Conservation (phyloP, 106 monocot genomes). For the Gastrodia elata region DNA sequence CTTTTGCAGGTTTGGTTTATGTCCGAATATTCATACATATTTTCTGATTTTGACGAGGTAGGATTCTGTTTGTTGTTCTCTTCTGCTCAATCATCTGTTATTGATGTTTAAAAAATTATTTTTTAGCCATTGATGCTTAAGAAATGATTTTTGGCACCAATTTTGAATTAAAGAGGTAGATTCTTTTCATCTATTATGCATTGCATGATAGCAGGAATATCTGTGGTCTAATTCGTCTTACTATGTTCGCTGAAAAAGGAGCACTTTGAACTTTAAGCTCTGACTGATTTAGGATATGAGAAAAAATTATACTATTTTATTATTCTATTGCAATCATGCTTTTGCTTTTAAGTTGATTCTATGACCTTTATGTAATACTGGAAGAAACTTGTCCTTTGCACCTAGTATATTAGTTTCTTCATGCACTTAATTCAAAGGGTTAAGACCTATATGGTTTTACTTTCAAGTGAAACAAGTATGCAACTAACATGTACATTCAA, state of each 20-base stretch:
- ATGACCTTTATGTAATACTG: no score
- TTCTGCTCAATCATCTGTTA: background rate
- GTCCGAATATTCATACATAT: constrained; percentile 65
- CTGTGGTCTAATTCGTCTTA: background rate
- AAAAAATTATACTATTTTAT: background rate
- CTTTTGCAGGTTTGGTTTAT: constrained; percentile 86
- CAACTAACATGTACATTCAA: no score
- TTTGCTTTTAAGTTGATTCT: background rate
- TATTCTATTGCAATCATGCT: background rate
- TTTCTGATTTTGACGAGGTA: constrained; percentile 78
- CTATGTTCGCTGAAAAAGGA: background rate
- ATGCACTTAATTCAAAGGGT: no score
- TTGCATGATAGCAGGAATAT: background rate
- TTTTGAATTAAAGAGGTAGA: background rate
- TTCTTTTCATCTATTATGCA: background rate
- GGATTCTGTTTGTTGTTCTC: background rate
- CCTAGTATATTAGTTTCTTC: no score
- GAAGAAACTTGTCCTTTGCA: no score
- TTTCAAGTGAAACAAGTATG: no score
- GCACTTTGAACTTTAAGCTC: background rate
- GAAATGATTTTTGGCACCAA: background rate
- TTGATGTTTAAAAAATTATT: background rate
- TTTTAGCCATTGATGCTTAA: no score
- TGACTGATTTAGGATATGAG: background rate
- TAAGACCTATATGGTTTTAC: no score